These are phyloP conservation scores for Penicillium angulare DNA, from an alignment of 495 filamentous ascomycete genomes.

Conservation along the genomic window DNA sequence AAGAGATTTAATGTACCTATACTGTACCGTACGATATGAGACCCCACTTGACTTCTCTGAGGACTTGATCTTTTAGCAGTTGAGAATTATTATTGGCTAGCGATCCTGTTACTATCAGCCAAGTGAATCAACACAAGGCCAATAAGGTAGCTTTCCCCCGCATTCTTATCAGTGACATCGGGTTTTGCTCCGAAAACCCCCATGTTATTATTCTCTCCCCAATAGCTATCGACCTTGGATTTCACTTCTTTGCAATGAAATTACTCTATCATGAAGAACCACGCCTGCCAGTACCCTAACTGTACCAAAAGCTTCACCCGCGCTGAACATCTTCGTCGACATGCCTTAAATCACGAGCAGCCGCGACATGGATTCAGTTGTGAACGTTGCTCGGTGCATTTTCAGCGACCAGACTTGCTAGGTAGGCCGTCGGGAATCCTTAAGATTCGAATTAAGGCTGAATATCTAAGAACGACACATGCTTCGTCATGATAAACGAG, in stretches of 20 bases:
- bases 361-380: conserved; percentile 53
- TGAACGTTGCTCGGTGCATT: conserved; percentile 55
- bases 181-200: conserved; percentile 8
- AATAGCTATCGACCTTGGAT: neutral
- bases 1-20: too few species aligned
- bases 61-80: too few species aligned
- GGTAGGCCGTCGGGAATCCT: conserved; percentile 28
- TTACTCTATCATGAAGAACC: conserved; percentile 28
- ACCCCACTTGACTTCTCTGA: too few species aligned
- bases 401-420: conserved; percentile 54
- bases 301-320: conserved; percentile 58
- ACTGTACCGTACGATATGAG: too few species aligned
- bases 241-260: neutral
- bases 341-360: conserved; percentile 53
- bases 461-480: conserved; percentile 54
- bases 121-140: too few species aligned
- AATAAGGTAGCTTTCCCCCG: conserved; percentile 16
- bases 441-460: neutral
- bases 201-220: conserved; percentile 3
- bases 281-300: conserved; percentile 42
- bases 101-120: too few species aligned
- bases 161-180: conserved; percentile 20
- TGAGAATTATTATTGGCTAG: too few species aligned
- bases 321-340: conserved; percentile 58
- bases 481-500: conserved; percentile 57